Evolutionary conservation across 2,329 filamentous ascomycete species (phyloP).

Genomic region (Alternaria sp.): DNA sequence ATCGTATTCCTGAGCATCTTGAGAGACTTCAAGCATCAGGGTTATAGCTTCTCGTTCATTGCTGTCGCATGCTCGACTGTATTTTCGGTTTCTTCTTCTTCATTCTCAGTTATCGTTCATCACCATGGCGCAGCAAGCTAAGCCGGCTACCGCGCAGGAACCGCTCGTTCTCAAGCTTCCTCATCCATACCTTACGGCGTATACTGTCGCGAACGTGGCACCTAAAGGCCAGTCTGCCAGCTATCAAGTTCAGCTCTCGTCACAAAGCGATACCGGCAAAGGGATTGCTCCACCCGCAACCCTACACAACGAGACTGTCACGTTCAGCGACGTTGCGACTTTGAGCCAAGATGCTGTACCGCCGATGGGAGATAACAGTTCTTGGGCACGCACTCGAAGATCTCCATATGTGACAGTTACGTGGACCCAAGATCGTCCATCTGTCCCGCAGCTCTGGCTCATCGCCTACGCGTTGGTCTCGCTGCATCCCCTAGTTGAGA

Average conservation of each 20-base stretch:
- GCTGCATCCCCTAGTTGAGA: conserved; percentile 52
- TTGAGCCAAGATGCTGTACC: conserved; percentile 32
- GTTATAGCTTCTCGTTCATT: conserved; percentile 1
- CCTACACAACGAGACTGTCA: conserved; percentile 36
- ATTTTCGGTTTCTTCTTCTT: conserved; percentile 3
- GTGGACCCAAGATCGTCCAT: conserved; percentile 51
- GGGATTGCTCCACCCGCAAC: conserved; percentile 29
- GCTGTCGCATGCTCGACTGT: not conserved
- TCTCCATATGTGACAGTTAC: conserved; percentile 51
- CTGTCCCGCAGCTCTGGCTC: conserved; percentile 56
- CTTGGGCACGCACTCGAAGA: conserved; percentile 55
- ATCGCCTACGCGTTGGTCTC: conserved; percentile 55
- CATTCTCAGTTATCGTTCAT: not conserved
- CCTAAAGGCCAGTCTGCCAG: conserved; percentile 23
- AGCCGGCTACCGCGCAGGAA: conserved; percentile 17
- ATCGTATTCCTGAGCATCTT: conserved; percentile 4
- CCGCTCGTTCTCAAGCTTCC: conserved; percentile 44
- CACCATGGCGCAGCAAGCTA: conserved; percentile 29
- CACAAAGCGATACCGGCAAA: conserved; percentile 22
- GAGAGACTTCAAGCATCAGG: conserved; percentile 14
- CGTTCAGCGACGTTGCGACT: conserved; percentile 40
- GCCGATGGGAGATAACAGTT: conserved; percentile 43
- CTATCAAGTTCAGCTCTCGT: conserved; percentile 31
- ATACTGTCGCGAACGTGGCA: conserved; percentile 35
- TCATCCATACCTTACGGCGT: conserved; percentile 47